These are phyloP conservation scores for Agarophyton chilense DNA, from an alignment of 23 red algal genomes.

Conservation along the genomic window DNA sequence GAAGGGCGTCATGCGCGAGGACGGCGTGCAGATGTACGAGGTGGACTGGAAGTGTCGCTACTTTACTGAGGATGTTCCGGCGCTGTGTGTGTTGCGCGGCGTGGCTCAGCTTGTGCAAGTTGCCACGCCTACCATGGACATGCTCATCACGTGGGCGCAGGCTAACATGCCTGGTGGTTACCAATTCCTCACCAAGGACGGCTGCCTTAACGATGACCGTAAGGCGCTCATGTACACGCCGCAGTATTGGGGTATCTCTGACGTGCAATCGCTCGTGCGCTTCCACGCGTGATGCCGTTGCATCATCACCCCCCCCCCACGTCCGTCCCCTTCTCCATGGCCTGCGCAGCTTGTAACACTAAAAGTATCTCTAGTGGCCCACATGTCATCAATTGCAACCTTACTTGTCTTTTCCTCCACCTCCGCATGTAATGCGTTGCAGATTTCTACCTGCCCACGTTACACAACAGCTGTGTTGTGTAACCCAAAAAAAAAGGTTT, in stretches of 20 bases:
- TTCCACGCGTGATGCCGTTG: neutral
- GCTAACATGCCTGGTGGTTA: neutral
- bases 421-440: too few relatives aligned
- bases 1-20: slow-evolving; percentile 10
- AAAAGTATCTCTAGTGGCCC: too few relatives aligned
- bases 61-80: slow-evolving; percentile 64
- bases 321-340: too few relatives aligned
- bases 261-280: neutral
- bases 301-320: too few relatives aligned
- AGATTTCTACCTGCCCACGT: too few relatives aligned
- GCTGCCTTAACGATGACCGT: slow-evolving; percentile 5
- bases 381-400: too few relatives aligned
- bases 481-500: too few relatives aligned
- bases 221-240: slow-evolving; percentile 41
- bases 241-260: slow-evolving; percentile 45
- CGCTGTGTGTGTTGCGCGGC: slow-evolving; percentile 49
- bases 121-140: slow-evolving; percentile 18
- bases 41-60: slow-evolving; percentile 61
- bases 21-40: slow-evolving; percentile 18
- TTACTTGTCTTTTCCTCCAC: too few relatives aligned
- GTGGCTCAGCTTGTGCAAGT: slow-evolving; percentile 31
- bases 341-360: too few relatives aligned
- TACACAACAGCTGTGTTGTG: too few relatives aligned
- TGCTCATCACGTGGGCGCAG: slow-evolving; percentile 62
- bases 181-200: slow-evolving; percentile 21